These are phyloP conservation scores for Trichophyton benhamiae DNA, from an alignment of 2,329 filamentous ascomycete genomes.

Conservation along the genomic window DNA sequence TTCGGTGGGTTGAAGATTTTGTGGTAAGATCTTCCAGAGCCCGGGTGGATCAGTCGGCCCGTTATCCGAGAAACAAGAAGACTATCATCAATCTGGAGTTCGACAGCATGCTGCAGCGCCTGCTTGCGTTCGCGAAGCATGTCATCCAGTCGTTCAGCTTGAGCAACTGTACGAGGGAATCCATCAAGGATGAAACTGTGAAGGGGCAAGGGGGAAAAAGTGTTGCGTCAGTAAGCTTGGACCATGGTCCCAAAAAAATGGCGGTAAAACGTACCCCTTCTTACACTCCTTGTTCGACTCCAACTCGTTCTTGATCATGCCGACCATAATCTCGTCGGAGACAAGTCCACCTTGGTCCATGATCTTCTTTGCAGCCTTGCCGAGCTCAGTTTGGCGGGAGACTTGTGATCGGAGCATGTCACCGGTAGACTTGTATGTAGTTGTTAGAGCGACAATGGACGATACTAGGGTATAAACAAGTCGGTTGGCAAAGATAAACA, in stretches of 20 bases:
- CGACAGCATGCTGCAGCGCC: conserved; percentile 84
- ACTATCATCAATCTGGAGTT: conserved; percentile 91
- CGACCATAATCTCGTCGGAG: conserved; percentile 97
- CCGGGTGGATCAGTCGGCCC: conserved; percentile 87
- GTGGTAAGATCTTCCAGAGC: conserved; percentile 94
- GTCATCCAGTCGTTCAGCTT: conserved; percentile 84
- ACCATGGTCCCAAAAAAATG: background rate
- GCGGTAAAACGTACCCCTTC: conserved; percentile 58
- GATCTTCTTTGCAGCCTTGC: conserved; percentile 98
- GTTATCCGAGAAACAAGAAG: conserved; percentile 94
- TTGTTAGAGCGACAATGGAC: background rate
- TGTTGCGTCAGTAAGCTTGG: background rate
- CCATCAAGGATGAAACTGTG: conserved; percentile 93
- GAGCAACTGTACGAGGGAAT: conserved; percentile 90
- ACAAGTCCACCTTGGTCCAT: conserved; percentile 98
- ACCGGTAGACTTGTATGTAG: conserved; percentile 63
- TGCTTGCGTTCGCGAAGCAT: conserved; percentile 73
- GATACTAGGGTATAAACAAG: background rate
- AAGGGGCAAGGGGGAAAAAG: background rate
- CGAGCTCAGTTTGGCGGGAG: conserved; percentile 88
- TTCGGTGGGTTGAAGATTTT: conserved; percentile 98
- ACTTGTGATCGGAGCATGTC: conserved; percentile 99
- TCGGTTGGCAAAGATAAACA: conserved; percentile 22
- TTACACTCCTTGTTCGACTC: conserved; percentile 90
- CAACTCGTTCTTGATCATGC: conserved; percentile 98